These are phyloP conservation scores for Orbilia brochopaga DNA, from an alignment of 2,329 filamentous ascomycete species.

Conservation along the genomic window DNA sequence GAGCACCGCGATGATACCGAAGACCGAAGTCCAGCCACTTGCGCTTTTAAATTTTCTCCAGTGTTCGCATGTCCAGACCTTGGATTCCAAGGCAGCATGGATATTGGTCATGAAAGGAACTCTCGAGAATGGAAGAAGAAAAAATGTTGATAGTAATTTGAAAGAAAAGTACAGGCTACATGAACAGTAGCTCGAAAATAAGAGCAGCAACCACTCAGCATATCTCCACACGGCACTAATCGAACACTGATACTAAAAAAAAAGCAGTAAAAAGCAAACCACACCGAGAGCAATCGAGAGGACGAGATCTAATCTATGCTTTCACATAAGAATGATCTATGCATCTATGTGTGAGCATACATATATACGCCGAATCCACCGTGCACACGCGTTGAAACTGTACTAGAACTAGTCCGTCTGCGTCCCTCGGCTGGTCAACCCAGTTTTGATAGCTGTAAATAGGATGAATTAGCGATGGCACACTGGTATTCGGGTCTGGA, in stretches of 20 bases:
- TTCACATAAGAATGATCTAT: conserved; percentile 49
- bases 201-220: neutral
- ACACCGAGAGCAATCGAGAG: conserved; percentile 15
- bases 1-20: no score
- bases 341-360: conserved; percentile 38
- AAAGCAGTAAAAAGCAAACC: neutral
- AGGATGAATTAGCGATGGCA: neutral
- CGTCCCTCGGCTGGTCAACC: conserved; percentile 39
- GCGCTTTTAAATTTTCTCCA: no score
- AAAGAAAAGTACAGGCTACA: neutral
- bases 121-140: no score
- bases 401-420: conserved; percentile 31
- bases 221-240: neutral
- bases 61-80: no score
- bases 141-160: neutral
- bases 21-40: no score
- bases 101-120: no score
- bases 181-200: neutral
- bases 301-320: conserved; percentile 47
- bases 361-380: conserved; percentile 25
- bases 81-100: no score
- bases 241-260: neutral
- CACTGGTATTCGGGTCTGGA: neutral
- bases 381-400: neutral
- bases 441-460: conserved; percentile 40